Conservation (phyloP, 257 asterid genomes). For the Primulina tabacum region DNA sequence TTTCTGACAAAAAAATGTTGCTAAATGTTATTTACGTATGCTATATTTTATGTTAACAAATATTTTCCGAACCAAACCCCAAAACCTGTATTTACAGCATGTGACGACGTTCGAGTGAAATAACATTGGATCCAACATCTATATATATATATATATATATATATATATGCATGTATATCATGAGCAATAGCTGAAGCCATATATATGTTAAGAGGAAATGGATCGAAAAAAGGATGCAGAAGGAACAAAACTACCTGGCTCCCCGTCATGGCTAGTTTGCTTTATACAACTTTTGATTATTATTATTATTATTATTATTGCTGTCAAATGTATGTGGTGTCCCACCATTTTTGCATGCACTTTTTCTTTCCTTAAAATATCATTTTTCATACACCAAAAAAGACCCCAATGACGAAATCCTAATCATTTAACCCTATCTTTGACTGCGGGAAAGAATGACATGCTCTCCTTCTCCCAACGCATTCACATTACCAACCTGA, state of each 20-base stretch:
- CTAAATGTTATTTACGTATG: too few relatives aligned
- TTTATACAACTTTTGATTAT: conserved; percentile 14
- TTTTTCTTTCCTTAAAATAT: conserved; percentile 56
- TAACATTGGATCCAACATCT: background rate
- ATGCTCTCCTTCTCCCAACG: conserved; percentile 19
- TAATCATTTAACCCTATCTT: conserved; percentile 54
- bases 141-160: conserved; percentile 11
- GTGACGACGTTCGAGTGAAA: too few relatives aligned
- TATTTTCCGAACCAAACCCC: too few relatives aligned
- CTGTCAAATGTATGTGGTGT: background rate
- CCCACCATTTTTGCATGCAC: conserved; percentile 31
- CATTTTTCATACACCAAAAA: conserved; percentile 35
- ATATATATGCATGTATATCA: too few relatives aligned
- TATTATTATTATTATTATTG: conserved; percentile 14
- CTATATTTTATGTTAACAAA: too few relatives aligned
- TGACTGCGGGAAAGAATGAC: conserved; percentile 35
- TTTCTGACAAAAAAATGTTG: too few relatives aligned
- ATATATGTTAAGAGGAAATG: background rate
- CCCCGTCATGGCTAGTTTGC: conserved; percentile 23
- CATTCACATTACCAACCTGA: background rate
- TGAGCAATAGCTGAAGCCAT: conserved; percentile 25
- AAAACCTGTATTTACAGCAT: too few relatives aligned
- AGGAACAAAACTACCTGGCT: conserved; percentile 37
- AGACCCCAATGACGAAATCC: conserved; percentile 30
- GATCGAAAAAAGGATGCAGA: background rate